Evolutionary conservation across 495 filamentous ascomycete species (phyloP).

Genomic region (Aspergillus ostianus): DNA sequence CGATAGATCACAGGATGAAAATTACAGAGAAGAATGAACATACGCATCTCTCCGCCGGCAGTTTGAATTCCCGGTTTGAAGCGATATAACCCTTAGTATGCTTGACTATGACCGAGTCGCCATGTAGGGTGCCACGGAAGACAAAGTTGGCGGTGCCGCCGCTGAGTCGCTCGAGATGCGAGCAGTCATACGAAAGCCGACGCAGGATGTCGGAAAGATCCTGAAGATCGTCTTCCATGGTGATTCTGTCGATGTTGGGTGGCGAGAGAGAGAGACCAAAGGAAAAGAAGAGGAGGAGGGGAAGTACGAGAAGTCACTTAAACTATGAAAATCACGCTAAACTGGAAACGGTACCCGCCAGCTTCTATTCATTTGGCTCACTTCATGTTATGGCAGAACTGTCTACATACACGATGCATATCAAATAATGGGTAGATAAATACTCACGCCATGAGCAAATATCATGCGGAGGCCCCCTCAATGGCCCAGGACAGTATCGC

Average conservation of each 20-base stretch:
- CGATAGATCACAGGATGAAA: not conserved
- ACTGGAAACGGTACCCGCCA: no score
- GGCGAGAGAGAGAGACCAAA: no score
- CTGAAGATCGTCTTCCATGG: not conserved
- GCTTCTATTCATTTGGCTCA: no score
- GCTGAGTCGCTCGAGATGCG: conserved; percentile 44
- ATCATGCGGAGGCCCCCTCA: no score
- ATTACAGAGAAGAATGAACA: not conserved
- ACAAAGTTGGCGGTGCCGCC: conserved; percentile 61
- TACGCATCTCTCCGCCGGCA: conserved; percentile 53
- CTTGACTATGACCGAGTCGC: conserved; percentile 51
- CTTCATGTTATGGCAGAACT: no score
- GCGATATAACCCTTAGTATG: conserved; percentile 53
- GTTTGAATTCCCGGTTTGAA: conserved; percentile 42
- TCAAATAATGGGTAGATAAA: no score
- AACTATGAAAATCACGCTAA: no score
- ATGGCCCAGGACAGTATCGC: not conserved
- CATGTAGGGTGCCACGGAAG: conserved; percentile 49
- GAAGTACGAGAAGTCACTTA: no score
- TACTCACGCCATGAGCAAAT: no score
- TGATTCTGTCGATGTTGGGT: not conserved
- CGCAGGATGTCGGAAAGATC: not conserved
- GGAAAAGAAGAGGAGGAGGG: not conserved
- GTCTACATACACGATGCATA: no score
- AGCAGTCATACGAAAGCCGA: conserved; percentile 42